phyloP scores from a whole-genome alignment of 1,284 basidiomycete species.

The Termitomyces sp. region DNA sequence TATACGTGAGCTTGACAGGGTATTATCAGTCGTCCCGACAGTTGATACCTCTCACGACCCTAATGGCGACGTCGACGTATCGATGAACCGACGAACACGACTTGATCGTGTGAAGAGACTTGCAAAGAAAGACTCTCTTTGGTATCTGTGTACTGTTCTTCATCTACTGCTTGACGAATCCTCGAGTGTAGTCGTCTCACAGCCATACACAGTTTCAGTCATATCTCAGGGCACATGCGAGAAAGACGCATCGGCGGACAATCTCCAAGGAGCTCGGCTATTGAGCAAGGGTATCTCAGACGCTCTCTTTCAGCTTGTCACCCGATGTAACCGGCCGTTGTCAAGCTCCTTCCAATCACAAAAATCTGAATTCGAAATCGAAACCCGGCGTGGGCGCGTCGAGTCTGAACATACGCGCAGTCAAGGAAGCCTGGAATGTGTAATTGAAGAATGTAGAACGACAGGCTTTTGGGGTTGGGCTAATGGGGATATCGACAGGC shows the following conservation, averaged over 20 bases:
- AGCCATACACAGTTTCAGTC: conserved; percentile 2
- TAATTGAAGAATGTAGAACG: neutral
- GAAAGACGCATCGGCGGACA: neutral
- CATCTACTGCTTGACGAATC: conserved; percentile 27
- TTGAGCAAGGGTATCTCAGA: conserved; percentile 13
- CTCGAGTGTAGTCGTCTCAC: neutral
- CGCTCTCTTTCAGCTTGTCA: conserved; percentile 13
- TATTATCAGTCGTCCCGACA: conserved; percentile 7
- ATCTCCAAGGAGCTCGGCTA: conserved; percentile 4
- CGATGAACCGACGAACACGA: conserved; percentile 3
- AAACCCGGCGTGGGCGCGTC: neutral
- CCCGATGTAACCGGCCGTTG: conserved; percentile 12
- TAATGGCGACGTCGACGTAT: conserved; percentile 2
- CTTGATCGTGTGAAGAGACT: conserved; percentile 31
- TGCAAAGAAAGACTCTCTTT: conserved; percentile 46
- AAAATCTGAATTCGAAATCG: conserved; percentile 1
- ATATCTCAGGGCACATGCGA: neutral
- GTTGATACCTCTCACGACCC: conserved; percentile 4
- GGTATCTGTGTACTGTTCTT: conserved; percentile 48
- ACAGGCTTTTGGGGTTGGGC: neutral
- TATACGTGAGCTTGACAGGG: conserved; percentile 25
- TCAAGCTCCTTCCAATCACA: conserved; percentile 2
- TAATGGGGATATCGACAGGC: conserved; percentile 6
- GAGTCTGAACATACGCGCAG: neutral
- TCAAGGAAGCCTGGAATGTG: neutral